These are phyloP conservation scores for Pseudogymnoascus sp. DNA, from an alignment of 2,329 filamentous ascomycete genomes.

Conservation along the genomic window DNA sequence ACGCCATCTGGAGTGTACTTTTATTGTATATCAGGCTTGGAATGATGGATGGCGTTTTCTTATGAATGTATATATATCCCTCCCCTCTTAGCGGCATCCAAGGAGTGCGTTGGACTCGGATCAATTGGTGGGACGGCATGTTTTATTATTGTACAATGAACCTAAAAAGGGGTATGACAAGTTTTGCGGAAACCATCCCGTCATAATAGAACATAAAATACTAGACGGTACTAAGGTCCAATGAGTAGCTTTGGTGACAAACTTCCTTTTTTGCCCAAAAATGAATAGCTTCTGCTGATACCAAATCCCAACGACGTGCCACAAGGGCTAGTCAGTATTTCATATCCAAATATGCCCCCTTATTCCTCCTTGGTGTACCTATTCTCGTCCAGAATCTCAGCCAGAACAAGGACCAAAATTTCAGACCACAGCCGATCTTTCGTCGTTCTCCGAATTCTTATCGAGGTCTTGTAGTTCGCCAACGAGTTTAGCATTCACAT, in stretches of 20 bases:
- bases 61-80: slow-evolving; percentile 8
- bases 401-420: background rate
- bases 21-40: slow-evolving; percentile 6
- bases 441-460: background rate
- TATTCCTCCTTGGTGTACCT: background rate
- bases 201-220: slow-evolving; percentile 5
- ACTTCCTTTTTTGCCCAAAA: background rate
- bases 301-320: background rate
- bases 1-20: slow-evolving; percentile 10
- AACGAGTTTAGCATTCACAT: background rate
- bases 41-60: slow-evolving; percentile 9
- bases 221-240: background rate
- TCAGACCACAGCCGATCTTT: background rate
- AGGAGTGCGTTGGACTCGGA: slow-evolving; percentile 9
- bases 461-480: background rate
- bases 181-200: background rate
- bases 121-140: slow-evolving; percentile 7
- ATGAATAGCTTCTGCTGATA: background rate
- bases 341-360: background rate
- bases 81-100: slow-evolving; percentile 10
- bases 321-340: background rate
- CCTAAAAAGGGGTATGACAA: background rate
- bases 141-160: slow-evolving; percentile 7
- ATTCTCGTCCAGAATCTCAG: background rate
- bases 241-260: background rate